phyloP scores from a whole-genome alignment of 768 basidiomycete genomes.

The Xerocomellus chrysenteron region DNA sequence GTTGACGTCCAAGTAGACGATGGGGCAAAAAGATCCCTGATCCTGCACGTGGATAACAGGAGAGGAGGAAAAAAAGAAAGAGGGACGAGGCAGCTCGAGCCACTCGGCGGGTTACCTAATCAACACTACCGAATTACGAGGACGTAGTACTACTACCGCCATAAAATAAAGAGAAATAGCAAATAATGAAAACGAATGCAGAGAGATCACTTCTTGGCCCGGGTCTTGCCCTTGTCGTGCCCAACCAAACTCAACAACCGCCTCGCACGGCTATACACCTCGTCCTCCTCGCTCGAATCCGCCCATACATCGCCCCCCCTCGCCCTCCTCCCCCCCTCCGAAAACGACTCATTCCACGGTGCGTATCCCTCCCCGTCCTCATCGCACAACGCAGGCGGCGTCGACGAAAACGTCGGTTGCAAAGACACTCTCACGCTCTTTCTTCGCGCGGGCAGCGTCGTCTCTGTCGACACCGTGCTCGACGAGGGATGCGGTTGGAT shows the following conservation, averaged over 20 bases:
- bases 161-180: background rate
- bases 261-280: slow-evolving; percentile 60
- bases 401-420: slow-evolving; percentile 70
- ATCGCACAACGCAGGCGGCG: slow-evolving; percentile 64
- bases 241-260: slow-evolving; percentile 48
- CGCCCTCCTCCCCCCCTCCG: background rate
- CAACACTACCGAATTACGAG: background rate
- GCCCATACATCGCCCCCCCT: slow-evolving; percentile 53
- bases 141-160: too few species aligned
- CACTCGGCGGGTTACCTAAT: slow-evolving; percentile 9
- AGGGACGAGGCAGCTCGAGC: background rate
- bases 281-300: slow-evolving; percentile 77
- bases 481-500: slow-evolving; percentile 8
- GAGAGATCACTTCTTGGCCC: background rate
- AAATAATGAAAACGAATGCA: background rate
- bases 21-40: background rate
- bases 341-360: slow-evolving; percentile 11
- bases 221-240: slow-evolving; percentile 26
- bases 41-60: background rate
- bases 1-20: background rate
- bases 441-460: slow-evolving; percentile 27
- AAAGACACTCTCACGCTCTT: slow-evolving; percentile 82
- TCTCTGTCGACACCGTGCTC: slow-evolving; percentile 11
- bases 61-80: background rate
- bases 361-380: slow-evolving; percentile 35